Conservation (phyloP, 345 rosid species). For the Brassica nigra region DNA sequence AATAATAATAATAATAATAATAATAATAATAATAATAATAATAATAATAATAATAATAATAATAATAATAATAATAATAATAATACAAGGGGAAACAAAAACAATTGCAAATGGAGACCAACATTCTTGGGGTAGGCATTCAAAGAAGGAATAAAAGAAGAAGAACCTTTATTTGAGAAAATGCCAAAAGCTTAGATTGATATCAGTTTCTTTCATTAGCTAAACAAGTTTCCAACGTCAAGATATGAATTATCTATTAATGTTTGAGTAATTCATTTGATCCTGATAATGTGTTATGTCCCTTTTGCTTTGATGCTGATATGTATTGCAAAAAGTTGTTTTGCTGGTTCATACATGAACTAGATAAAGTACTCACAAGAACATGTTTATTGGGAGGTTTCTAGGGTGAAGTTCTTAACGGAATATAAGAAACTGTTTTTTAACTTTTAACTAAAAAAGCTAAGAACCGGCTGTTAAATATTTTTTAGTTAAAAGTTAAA, state of each 20-base stretch:
- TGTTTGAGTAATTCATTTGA: not conserved
- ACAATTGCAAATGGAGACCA: not conserved
- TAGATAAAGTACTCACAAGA: not conserved
- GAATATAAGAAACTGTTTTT: no score
- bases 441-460: no score
- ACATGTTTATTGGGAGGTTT: no score
- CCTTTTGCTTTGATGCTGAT: not conserved
- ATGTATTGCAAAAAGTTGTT: not conserved
- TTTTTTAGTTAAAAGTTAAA: no score
- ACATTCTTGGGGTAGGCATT: not conserved
- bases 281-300: not conserved
- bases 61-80: not conserved
- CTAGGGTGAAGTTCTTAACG: no score
- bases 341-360: not conserved
- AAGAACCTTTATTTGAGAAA: not conserved
- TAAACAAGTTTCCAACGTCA: not conserved
- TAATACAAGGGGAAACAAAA: not conserved
- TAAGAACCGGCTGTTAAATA: no score
- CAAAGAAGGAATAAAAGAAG: not conserved
- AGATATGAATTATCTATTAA: not conserved
- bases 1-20: no score
- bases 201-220: conserved; percentile 1
- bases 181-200: not conserved
- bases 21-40: no score
- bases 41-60: no score